A percentile compares a stretch with the other conserved stretches of the same genome.
Conservation (phyloP, 495 filamentous ascomycete genomes). For the Penicillium bovifimosum region DNA sequence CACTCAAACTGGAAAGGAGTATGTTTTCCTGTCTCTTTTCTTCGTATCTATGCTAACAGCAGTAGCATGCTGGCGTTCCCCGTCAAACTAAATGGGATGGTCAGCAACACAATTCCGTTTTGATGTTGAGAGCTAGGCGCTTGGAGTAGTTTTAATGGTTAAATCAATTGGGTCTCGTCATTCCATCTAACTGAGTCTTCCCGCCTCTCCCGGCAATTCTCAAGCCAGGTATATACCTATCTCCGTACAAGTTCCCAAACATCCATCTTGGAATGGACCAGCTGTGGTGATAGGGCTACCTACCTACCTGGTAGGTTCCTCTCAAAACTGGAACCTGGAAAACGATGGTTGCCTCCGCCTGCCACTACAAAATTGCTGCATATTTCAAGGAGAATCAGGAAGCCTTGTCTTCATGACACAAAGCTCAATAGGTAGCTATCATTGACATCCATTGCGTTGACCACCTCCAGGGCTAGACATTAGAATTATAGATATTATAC, state of each 20-base stretch:
- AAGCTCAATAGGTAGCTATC: not conserved
- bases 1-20: constrained; percentile 54
- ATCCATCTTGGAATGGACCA: no score
- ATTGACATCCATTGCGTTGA: not conserved
- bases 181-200: not conserved
- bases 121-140: constrained; percentile 17
- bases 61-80: constrained; percentile 49
- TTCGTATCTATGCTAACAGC: constrained; percentile 7
- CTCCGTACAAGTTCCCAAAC: no score
- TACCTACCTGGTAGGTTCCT: no score
- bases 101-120: constrained; percentile 51
- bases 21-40: constrained; percentile 11
- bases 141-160: not conserved
- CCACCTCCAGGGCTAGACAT: no score
- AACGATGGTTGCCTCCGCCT: no score
- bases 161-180: not conserved
- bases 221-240: not conserved
- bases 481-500: not conserved
- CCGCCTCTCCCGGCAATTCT: not conserved
- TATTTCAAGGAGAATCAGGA: not conserved
- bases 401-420: not conserved
- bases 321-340: no score
- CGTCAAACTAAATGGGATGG: constrained; percentile 48
- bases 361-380: not conserved
- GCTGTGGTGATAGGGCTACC: no score